Percentiles rank a stretch among this genome's conserved stretches.
These are phyloP conservation scores for Hymenoscyphus albidus DNA, from an alignment of 2,329 filamentous ascomycete genomes.

Conservation along the genomic window DNA sequence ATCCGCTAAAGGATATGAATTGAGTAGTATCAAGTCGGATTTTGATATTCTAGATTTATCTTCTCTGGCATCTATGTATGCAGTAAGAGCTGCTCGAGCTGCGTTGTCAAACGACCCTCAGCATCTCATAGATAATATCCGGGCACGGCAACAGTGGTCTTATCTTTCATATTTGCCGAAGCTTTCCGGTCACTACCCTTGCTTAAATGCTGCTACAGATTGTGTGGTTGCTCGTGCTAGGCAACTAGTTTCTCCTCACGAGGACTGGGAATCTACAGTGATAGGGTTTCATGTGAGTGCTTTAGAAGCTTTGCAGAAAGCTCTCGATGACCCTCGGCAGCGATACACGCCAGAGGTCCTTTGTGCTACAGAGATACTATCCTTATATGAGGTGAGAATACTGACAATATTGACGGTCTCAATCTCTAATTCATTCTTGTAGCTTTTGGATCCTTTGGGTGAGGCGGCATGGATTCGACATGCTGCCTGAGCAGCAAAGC, in stretches of 20 bases:
- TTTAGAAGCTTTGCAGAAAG: constrained; percentile 24
- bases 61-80: constrained; percentile 29
- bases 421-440: constrained; percentile 15
- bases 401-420: constrained; percentile 11
- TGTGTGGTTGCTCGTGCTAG: constrained; percentile 31
- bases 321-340: constrained; percentile 24
- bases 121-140: constrained; percentile 26
- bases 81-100: constrained; percentile 27
- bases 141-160: constrained; percentile 27
- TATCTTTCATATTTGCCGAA: constrained; percentile 31
- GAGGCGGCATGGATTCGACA: constrained; percentile 35
- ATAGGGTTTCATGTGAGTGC: constrained; percentile 26
- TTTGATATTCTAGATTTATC: constrained; percentile 31
- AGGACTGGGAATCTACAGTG: constrained; percentile 20
- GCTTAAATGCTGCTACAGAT: constrained; percentile 28
- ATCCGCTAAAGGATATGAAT: constrained; percentile 28
- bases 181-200: constrained; percentile 26
- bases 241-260: constrained; percentile 23
- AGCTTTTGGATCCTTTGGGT: constrained; percentile 35
- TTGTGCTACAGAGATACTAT: constrained; percentile 28
- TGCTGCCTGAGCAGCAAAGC: constrained; percentile 32
- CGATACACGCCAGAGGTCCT: constrained; percentile 27
- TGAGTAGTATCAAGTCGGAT: constrained; percentile 26
- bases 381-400: constrained; percentile 26
- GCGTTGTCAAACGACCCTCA: constrained; percentile 25